These are phyloP conservation scores for Salix exigua DNA, from an alignment of 345 rosid genomes.

Conservation along the genomic window DNA sequence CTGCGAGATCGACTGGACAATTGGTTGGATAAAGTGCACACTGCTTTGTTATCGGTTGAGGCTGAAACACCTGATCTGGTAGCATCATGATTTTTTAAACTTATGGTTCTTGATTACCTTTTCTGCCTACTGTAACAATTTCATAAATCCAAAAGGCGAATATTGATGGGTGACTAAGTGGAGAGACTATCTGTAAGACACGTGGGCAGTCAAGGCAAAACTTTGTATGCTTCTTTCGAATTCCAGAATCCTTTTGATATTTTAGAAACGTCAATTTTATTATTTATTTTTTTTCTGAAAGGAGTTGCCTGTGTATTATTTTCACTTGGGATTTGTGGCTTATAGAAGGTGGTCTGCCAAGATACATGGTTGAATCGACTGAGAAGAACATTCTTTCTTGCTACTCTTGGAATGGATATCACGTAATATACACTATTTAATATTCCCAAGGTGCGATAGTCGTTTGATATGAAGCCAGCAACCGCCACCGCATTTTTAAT, in stretches of 20 bases:
- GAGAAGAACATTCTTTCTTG: not conserved
- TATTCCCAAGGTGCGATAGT: not conserved
- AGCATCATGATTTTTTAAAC: slow-evolving; percentile 43
- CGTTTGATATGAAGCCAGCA: too few relatives aligned
- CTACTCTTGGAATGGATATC: not conserved
- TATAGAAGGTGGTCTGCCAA: not conserved
- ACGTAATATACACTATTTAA: not conserved
- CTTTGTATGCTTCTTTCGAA: slow-evolving; percentile 1
- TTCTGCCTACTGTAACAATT: slow-evolving; percentile 11
- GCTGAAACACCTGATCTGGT: slow-evolving; percentile 99
- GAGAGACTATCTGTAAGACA: not conserved
- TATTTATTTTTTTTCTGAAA: not conserved
- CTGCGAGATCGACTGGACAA: slow-evolving; percentile 76
- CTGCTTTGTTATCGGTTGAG: slow-evolving; percentile 78
- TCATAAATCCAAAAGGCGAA: not conserved
- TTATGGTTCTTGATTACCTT: not conserved
- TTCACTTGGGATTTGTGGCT: not conserved
- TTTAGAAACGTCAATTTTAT: not conserved
- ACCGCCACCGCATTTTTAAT: too few relatives aligned
- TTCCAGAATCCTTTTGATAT: slow-evolving; percentile 1
- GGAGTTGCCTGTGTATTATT: not conserved
- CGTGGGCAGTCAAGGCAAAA: not conserved
- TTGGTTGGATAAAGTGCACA: slow-evolving; percentile 85
- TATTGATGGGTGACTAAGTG: not conserved
- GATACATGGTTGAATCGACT: not conserved